Conservation (phyloP, 768 basidiomycete species). For the Auricularia heimuer region DNA sequence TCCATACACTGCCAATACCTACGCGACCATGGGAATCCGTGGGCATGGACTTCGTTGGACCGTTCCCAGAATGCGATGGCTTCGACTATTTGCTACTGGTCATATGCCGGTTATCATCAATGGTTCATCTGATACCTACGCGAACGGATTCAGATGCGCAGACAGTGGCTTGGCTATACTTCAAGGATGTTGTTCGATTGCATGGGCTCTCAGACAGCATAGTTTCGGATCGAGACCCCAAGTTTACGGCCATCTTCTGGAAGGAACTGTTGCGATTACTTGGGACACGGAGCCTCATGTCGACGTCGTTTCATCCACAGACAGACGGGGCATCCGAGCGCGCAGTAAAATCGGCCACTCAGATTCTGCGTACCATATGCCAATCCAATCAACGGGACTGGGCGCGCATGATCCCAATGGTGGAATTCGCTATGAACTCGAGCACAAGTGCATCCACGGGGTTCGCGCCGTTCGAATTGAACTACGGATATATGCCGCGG, state of each 20-base stretch:
- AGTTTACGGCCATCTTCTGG: conserved; percentile 2
- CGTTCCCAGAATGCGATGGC: conserved; percentile 13
- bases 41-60: conserved; percentile 17
- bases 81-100: neutral
- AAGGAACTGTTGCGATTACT: neutral
- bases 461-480: conserved; percentile 24
- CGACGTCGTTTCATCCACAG: conserved; percentile 4
- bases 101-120: conserved; percentile 7
- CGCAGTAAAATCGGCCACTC: conserved; percentile 26
- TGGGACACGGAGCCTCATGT: neutral
- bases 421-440: conserved; percentile 28
- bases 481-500: conserved; percentile 9
- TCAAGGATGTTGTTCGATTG: neutral
- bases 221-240: conserved; percentile 1
- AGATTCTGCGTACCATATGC: conserved; percentile 26
- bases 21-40: conserved; percentile 15
- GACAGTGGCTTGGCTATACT: neutral
- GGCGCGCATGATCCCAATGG: conserved; percentile 21
- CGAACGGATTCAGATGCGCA: neutral
- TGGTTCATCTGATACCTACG: conserved; percentile 15
- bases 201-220: neutral
- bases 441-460: conserved; percentile 18
- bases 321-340: neutral
- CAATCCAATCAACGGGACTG: conserved; percentile 28
- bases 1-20: conserved; percentile 8